phyloP scores from a whole-genome alignment of 345 rosid genomes.

The Hibiscus mutabilis region DNA sequence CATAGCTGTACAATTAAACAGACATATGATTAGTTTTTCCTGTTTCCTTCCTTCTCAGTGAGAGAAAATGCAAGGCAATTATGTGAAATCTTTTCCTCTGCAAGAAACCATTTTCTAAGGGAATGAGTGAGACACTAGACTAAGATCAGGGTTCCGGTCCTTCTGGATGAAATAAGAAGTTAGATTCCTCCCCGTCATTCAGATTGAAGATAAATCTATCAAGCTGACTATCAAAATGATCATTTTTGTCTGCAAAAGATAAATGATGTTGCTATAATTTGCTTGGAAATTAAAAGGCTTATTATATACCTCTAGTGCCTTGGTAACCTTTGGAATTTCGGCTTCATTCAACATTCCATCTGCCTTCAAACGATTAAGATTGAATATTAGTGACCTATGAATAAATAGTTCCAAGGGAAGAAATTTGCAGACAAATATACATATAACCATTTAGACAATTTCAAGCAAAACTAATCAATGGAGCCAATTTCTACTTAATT shows the following conservation, averaged over 20 bases:
- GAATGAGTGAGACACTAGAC: background rate
- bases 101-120: background rate
- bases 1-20: background rate
- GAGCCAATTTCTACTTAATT: background rate
- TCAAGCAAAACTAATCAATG: background rate
- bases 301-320: constrained; percentile 5
- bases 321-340: constrained; percentile 6
- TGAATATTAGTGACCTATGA: background rate
- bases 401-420: background rate
- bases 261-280: background rate
- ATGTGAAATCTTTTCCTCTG: background rate
- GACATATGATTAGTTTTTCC: background rate
- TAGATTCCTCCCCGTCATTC: background rate
- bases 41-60: background rate
- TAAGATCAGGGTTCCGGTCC: background rate
- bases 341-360: constrained; percentile 12
- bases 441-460: background rate
- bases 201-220: background rate
- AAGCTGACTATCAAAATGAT: background rate
- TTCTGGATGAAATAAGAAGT: background rate
- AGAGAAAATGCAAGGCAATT: background rate
- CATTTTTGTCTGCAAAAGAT: background rate
- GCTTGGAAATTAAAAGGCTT: background rate
- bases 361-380: constrained; percentile 8
- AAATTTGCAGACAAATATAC: background rate